phyloP scores from a whole-genome alignment of 1,284 basidiomycete species.

The Pholiota adiposa region DNA sequence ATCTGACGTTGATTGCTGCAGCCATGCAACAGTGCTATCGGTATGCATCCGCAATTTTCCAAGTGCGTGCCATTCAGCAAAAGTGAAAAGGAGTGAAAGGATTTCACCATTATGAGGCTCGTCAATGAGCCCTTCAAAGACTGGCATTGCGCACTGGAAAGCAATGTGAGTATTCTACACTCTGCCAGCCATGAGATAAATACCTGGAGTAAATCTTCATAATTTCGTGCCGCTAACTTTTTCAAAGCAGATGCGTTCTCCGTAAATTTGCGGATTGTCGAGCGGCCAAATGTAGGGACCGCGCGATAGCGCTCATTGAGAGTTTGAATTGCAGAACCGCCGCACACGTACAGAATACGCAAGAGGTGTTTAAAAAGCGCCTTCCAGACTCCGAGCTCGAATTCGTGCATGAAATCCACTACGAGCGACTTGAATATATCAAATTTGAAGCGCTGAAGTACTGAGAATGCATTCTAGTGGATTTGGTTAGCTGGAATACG shows the following conservation, averaged over 20 bases:
- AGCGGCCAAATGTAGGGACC: conserved; percentile 27
- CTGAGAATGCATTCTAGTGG: conserved; percentile 24
- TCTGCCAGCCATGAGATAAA: no score
- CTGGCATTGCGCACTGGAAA: conserved; percentile 36
- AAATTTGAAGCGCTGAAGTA: conserved; percentile 15
- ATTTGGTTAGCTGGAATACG: background rate
- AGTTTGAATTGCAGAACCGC: background rate
- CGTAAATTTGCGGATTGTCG: conserved; percentile 31
- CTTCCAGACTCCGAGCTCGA: conserved; percentile 16
- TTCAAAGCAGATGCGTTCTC: conserved; percentile 36
- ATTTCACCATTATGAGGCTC: conserved; percentile 15
- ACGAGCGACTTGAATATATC: conserved; percentile 22
- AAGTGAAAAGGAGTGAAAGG: conserved; percentile 25
- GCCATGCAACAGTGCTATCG: conserved; percentile 20
- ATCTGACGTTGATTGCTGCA: conserved; percentile 21
- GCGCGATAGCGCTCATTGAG: conserved; percentile 24
- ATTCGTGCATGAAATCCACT: conserved; percentile 18
- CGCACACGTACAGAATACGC: background rate
- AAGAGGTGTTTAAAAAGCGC: conserved; percentile 6
- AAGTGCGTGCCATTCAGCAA: conserved; percentile 34
- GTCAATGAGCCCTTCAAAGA: conserved; percentile 22
- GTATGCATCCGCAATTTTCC: conserved; percentile 35
- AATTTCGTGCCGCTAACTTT: conserved; percentile 35
- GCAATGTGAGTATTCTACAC: no score
- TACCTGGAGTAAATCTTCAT: conserved; percentile 37